Evolutionary conservation across 257 asterid species (phyloP), one percentile per base, ranked within the genome.

Genomic region (Plantago major): DNA sequence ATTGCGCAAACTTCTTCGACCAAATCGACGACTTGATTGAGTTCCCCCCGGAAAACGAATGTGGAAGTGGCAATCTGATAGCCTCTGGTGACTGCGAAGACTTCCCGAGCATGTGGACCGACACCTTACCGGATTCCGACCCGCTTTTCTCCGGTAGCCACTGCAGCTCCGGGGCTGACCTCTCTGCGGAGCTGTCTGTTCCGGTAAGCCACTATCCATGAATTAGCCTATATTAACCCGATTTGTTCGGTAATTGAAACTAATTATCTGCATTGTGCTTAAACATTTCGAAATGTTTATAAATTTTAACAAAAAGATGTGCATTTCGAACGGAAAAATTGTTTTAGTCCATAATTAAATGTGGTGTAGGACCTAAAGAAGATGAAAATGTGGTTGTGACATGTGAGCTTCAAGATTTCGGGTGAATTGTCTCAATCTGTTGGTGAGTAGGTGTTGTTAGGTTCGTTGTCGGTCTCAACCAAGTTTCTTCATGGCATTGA

Each of bases 21-120:
- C 95, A 93, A 73, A 78, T 93, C 51, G 99, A 93, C 60, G 99
- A 93, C 68, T 78, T 93, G 70, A 79, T 89, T 38, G 96, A 93
- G 22, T 93, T 89, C 38, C 99, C 99, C 8, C 73, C 83, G 0
- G 96, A 85, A 44, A 84, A 69, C 59, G 96, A 84, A 28, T 67
- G 76, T 70, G 79, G 64, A 43, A 84, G 76, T 48, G 81, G 52
- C 11, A 66, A 72, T 15, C 58, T 79, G 44, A 75, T 82, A 58
- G 63, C 76, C 66, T 74, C 89, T 38, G 78, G 69, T 49, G 91
- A 84, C 16, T 67, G 83, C 65, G 80, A 69, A 63, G 81, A 82
- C 58, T 83, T 82, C 37, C 80, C 96, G 14, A 72, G 83, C 81
- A 61, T 84, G 63, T 93, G 95, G 97, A 72, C 81, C 28, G 87